These are phyloP conservation scores for Vitis labrusca DNA, from an alignment of 164 flowering plant species.

Conservation along the genomic window DNA sequence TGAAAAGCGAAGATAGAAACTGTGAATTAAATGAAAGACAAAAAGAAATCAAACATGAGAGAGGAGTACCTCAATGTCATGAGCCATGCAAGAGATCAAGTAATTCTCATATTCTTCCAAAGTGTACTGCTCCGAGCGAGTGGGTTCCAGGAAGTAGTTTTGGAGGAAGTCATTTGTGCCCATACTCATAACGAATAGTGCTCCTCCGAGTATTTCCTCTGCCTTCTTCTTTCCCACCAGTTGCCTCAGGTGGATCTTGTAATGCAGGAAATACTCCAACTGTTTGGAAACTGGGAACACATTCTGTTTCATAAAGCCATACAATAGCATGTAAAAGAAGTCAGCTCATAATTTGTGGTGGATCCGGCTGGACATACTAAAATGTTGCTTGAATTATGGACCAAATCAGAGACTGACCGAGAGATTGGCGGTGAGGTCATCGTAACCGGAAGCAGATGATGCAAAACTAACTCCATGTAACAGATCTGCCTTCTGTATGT, in stretches of 20 bases:
- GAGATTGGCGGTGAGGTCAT: conserved; percentile 62
- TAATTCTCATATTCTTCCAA: conserved; percentile 40
- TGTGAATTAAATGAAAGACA: neutral
- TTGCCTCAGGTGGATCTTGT: conserved; percentile 38
- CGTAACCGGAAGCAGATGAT: conserved; percentile 78
- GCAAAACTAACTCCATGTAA: conserved; percentile 75
- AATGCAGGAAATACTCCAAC: conserved; percentile 52
- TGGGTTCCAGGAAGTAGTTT: conserved; percentile 54
- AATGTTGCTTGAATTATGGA: neutral
- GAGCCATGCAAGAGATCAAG: conserved; percentile 36
- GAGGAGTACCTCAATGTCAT: conserved; percentile 41
- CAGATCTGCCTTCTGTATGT: conserved; percentile 29
- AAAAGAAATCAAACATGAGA: neutral
- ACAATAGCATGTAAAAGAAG: neutral
- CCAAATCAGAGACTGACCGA: conserved; percentile 31
- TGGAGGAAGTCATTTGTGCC: conserved; percentile 76
- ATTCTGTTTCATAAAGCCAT: conserved; percentile 28
- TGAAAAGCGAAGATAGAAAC: neutral
- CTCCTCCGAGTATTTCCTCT: conserved; percentile 32
- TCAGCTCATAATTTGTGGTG: too few species aligned
- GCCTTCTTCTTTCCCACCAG: conserved; percentile 40
- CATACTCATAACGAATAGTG: conserved; percentile 49
- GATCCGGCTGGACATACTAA: too few species aligned
- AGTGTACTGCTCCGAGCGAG: conserved; percentile 43
- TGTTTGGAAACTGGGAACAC: conserved; percentile 54